These are phyloP conservation scores for Cenchrus americanus DNA, from an alignment of 176 grass and related monocot species.

Conservation along the genomic window DNA sequence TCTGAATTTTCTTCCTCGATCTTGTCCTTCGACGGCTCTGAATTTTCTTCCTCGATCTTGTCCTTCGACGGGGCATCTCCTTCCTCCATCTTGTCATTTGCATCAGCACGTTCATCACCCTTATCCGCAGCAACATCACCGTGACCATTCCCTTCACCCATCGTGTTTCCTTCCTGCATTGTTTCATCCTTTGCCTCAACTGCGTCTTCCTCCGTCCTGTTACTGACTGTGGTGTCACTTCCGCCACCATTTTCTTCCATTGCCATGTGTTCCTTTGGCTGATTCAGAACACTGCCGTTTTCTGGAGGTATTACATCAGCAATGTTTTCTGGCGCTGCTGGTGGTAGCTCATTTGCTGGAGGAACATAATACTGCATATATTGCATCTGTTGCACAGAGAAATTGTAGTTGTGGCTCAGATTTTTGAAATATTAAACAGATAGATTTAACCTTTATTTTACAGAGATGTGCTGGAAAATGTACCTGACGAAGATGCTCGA, in stretches of 20 bases:
- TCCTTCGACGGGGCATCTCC: not conserved
- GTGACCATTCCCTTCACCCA: slow-evolving; percentile 15
- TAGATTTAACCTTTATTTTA: slow-evolving; percentile 3
- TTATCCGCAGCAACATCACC: slow-evolving; percentile 18
- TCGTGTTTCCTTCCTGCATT: slow-evolving; percentile 40
- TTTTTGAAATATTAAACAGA: not conserved
- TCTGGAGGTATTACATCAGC: slow-evolving; percentile 45
- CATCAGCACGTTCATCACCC: slow-evolving; percentile 1
- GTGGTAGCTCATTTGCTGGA: slow-evolving; percentile 45
- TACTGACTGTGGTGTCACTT: slow-evolving; percentile 21
- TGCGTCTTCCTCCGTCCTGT: slow-evolving; percentile 41
- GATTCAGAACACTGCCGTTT: slow-evolving; percentile 40
- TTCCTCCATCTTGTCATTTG: slow-evolving; percentile 29
- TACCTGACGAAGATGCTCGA: slow-evolving; percentile 90
- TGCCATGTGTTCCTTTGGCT: slow-evolving; percentile 40
- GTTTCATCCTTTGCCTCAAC: slow-evolving; percentile 28
- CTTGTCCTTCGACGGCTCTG: not conserved
- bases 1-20: slow-evolving; percentile 26
- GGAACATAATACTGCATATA: slow-evolving; percentile 63
- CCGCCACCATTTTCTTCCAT: slow-evolving; percentile 34
- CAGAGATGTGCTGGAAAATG: not conserved
- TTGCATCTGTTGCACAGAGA: slow-evolving; percentile 68
- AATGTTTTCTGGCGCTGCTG: slow-evolving; percentile 35
- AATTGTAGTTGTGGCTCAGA: slow-evolving; percentile 2
- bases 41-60: slow-evolving; percentile 30